Evolutionary conservation across 1,284 basidiomycete species (phyloP), one percentile per base, ranked within the genome.

Genomic region (Paramarasmius palmivorus): DNA sequence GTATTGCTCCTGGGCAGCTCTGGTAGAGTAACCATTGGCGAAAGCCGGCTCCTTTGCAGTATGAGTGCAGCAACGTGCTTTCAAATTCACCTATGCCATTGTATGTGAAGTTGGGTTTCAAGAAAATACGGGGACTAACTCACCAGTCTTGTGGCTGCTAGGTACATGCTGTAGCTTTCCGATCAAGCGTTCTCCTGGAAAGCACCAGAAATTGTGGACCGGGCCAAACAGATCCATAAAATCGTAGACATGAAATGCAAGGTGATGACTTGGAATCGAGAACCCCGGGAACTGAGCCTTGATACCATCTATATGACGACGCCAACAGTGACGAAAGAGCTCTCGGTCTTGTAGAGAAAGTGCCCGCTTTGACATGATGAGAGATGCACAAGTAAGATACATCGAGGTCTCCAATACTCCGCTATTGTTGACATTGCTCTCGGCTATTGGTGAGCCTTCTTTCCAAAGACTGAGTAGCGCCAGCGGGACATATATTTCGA

Each of bases 231-330:
- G 22, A 29, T 37, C 32, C 25, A 51, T 55, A 20, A 55, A 55
- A n/a, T 55, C 54, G 23, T 51, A 52, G 10, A 55, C 47, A 23
- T 52, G 54, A 23, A 51, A 55, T 15, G 20, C 54, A 6, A 55
- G 37, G 20, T 55, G 54, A 37, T 55, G 54, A 35, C 12, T 47
- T 17, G 54, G 54, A 8, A 48, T 34, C 14, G 29, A 34, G 35
- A 50, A 55, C 2, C 54, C 37, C 3, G 54, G 54, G 40, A 55
- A 55, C 37, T 49, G 26, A 2, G 26, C 12, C 22, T 50, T 45
- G 15, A 55, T 19, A 1, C 54, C 49, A 19, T 22, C 5, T 2
- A 51, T 34, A 41, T 55, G 54, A 19, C 41, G 23, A 5, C 49
- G 23, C 12, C 32, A 48, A 8, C 29, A 39, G 19, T 47, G 10